These are phyloP conservation scores for Talaromyces amestolkiae DNA, from an alignment of 2,329 filamentous ascomycete species.

Conservation along the genomic window DNA sequence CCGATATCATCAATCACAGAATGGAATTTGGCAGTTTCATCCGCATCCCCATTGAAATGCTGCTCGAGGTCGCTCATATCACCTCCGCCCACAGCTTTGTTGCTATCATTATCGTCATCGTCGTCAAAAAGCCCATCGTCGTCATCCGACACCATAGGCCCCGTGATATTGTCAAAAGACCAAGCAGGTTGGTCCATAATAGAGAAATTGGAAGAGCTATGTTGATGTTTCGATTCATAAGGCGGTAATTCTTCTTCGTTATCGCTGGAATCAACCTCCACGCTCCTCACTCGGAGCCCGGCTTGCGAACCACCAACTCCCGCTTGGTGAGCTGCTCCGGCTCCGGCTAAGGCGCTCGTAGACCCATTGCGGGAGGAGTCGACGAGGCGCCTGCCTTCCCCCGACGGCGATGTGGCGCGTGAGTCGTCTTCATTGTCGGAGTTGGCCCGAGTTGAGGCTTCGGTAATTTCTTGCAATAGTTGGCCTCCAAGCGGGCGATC, in stretches of 20 bases:
- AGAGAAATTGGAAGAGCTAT: slow-evolving; percentile 31
- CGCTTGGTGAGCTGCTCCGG: slow-evolving; percentile 69
- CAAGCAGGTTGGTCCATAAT: slow-evolving; percentile 30
- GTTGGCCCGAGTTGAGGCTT: slow-evolving; percentile 58
- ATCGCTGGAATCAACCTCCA: slow-evolving; percentile 25
- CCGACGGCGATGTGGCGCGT: slow-evolving; percentile 55
- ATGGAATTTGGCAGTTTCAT: slow-evolving; percentile 21
- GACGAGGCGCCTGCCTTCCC: slow-evolving; percentile 86
- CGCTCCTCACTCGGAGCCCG: slow-evolving; percentile 37
- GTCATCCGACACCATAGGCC: slow-evolving; percentile 28
- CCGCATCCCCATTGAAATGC: slow-evolving; percentile 22
- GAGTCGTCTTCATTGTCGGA: slow-evolving; percentile 43
- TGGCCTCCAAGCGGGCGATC: slow-evolving; percentile 73
- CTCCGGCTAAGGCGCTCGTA: slow-evolving; percentile 81
- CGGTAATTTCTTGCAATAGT: slow-evolving; percentile 68
- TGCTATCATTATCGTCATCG: slow-evolving; percentile 31
- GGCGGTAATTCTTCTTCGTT: slow-evolving; percentile 30
- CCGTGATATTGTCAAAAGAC: slow-evolving; percentile 38
- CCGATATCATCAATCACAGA: slow-evolving; percentile 10
- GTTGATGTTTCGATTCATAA: slow-evolving; percentile 28
- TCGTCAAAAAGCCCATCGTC: slow-evolving; percentile 37
- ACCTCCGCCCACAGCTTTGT: slow-evolving; percentile 39
- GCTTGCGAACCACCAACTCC: slow-evolving; percentile 59
- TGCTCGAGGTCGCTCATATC: slow-evolving; percentile 31
- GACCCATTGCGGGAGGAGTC: slow-evolving; percentile 84